A percentile compares a stretch with the other conserved stretches of the same genome.
phyloP scores from a whole-genome alignment of 2,329 filamentous ascomycete genomes.

The Hypoxylon sp. region DNA sequence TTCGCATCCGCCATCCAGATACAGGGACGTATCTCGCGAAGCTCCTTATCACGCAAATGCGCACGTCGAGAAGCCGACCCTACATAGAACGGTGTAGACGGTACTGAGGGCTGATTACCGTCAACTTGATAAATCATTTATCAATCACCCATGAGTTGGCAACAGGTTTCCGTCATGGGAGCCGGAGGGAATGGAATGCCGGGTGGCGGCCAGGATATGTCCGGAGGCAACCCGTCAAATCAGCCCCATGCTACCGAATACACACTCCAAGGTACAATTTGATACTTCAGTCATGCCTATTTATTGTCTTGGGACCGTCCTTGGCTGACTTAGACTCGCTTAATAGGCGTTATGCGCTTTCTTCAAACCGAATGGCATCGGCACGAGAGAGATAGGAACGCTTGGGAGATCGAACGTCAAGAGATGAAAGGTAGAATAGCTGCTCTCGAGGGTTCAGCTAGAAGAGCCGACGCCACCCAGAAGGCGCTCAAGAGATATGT shows the following conservation, averaged over 20 bases:
- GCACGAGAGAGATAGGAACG: conserved; percentile 95
- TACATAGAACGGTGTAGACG: conserved; percentile 41
- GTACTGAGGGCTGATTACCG: conserved; percentile 36
- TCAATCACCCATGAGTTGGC: conserved; percentile 48
- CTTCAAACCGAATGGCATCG: conserved; percentile 99
- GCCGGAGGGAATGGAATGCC: conserved; percentile 52
- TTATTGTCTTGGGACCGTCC: neutral
- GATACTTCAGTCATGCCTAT: neutral
- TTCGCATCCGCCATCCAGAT: conserved; percentile 19
- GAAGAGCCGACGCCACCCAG: conserved; percentile 87
- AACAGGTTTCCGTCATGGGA: conserved; percentile 52
- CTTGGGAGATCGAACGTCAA: conserved; percentile 98
- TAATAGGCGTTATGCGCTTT: conserved; percentile 94
- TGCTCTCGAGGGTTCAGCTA: conserved; percentile 86
- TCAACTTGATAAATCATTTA: conserved; percentile 22
- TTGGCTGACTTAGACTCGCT: conserved; percentile 15
- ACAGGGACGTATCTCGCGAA: conserved; percentile 18
- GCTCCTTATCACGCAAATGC: conserved; percentile 32
- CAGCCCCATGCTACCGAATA: conserved; percentile 69
- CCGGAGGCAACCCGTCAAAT: conserved; percentile 49
- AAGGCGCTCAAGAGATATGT: conserved; percentile 92
- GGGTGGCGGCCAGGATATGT: conserved; percentile 53
- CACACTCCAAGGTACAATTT: conserved; percentile 61
- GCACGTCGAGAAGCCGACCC: conserved; percentile 37
- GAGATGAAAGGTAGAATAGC: conserved; percentile 99